A percentile compares a stretch with the other conserved stretches of the same genome.
Evolutionary conservation across 768 basidiomycete species (phyloP).

Genomic region (Trichaptum fuscoviolaceum): DNA sequence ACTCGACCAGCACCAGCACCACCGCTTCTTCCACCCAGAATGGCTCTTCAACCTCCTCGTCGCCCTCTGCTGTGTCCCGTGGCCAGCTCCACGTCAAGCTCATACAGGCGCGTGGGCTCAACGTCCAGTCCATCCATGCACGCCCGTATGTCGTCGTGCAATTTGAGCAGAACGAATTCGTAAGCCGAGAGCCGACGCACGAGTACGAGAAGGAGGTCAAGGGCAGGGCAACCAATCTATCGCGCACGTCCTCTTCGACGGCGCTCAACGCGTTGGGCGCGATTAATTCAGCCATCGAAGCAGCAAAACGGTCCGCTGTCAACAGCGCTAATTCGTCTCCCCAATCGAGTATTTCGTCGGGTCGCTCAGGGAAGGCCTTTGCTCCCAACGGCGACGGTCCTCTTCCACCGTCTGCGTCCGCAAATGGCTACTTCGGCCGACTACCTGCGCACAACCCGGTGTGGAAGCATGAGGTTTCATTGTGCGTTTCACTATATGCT

Average conservation of each 20-base stretch:
- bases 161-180: conserved; percentile 99
- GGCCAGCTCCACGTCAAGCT: conserved; percentile 95
- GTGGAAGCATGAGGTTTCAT: conserved; percentile 99
- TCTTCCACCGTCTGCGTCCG: conserved; percentile 14
- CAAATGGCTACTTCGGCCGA: conserved; percentile 50
- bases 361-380: conserved; percentile 4
- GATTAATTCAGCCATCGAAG: conserved; percentile 37
- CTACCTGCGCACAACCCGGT: conserved; percentile 83
- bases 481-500: conserved; percentile 53
- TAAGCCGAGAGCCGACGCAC: conserved; percentile 82
- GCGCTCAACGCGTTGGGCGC: conserved; percentile 65
- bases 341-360: background rate
- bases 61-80: conserved; percentile 33
- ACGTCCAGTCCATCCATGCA: conserved; percentile 57
- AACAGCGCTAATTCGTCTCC: conserved; percentile 32
- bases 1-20: conserved; percentile 19
- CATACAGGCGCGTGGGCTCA: conserved; percentile 83
- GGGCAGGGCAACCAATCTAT: conserved; percentile 60
- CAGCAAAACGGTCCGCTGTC: conserved; percentile 25
- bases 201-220: conserved; percentile 87
- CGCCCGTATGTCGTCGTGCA: conserved; percentile 94
- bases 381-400: conserved; percentile 10
- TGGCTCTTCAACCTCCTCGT: conserved; percentile 6
- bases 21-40: conserved; percentile 30
- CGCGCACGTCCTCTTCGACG: conserved; percentile 52